phyloP scores from a whole-genome alignment of 2,329 filamentous ascomycete species.

The Aotearoamyces nothofagi region DNA sequence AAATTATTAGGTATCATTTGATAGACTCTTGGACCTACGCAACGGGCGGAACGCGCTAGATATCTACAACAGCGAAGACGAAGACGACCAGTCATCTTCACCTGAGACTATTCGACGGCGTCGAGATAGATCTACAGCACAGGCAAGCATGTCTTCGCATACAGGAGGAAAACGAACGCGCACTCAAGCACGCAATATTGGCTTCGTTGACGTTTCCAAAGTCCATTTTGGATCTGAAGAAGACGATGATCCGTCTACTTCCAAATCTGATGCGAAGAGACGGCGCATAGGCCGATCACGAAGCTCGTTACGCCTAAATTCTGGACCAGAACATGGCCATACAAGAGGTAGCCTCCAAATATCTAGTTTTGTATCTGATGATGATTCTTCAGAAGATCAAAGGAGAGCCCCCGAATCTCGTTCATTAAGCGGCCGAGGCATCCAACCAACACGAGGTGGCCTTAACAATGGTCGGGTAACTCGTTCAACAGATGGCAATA shows the following conservation, averaged over 20 bases:
- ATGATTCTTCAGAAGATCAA: not conserved
- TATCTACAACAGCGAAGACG: slow-evolving; percentile 20
- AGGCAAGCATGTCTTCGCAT: slow-evolving; percentile 6
- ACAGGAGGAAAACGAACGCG: not conserved
- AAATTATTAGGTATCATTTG: slow-evolving; percentile 25
- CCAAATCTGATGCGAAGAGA: not conserved
- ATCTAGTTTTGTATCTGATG: not conserved
- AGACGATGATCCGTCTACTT: not conserved
- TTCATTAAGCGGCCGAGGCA: slow-evolving; percentile 2
- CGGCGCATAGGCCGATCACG: not conserved
- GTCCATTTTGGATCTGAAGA: not conserved
- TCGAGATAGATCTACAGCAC: slow-evolving; percentile 4
- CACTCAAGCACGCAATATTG: not conserved
- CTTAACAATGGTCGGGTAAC: slow-evolving; percentile 8
- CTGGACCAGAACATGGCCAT: not conserved
- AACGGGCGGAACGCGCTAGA: slow-evolving; percentile 31
- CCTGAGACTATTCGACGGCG: slow-evolving; percentile 4
- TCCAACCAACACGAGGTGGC: slow-evolving; percentile 2
- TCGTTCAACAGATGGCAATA: slow-evolving; percentile 9
- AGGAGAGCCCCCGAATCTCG: not conserved
- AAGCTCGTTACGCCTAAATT: not conserved
- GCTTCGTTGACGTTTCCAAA: not conserved
- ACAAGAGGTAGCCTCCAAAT: not conserved
- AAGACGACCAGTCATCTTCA: slow-evolving; percentile 4
- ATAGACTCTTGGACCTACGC: slow-evolving; percentile 25